These are phyloP conservation scores for Puccinia polysora DNA, from an alignment of 1,284 basidiomycete genomes.

Conservation along the genomic window DNA sequence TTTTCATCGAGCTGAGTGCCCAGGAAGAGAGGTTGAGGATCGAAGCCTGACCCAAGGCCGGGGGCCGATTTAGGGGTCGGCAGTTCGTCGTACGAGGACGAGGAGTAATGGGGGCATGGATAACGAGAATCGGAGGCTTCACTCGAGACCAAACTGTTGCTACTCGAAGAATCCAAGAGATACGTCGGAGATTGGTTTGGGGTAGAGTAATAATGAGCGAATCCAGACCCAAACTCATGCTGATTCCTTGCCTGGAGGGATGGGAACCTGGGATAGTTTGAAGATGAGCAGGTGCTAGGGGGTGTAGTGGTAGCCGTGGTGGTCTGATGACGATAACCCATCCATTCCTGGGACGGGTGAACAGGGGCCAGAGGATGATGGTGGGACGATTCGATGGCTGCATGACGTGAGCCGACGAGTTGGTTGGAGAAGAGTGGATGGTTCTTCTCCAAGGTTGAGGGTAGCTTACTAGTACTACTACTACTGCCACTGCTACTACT, in stretches of 20 bases:
- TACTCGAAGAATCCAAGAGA: constrained; percentile 18
- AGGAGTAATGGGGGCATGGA: neutral
- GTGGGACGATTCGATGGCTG: no score
- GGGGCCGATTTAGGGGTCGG: constrained; percentile 14
- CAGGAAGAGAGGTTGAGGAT: neutral
- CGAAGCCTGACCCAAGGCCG: neutral
- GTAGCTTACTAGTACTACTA: no score
- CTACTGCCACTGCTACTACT: no score
- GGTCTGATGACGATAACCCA: constrained; percentile 13
- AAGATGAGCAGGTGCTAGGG: constrained; percentile 4
- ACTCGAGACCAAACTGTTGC: constrained; percentile 2
- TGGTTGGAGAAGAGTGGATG: no score
- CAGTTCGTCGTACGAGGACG: constrained; percentile 1
- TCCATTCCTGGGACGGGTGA: constrained; percentile 13
- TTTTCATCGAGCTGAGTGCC: neutral
- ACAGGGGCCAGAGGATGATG: no score
- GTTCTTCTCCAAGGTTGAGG: no score
- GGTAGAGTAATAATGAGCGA: constrained; percentile 23
- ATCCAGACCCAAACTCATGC: neutral
- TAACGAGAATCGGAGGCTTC: constrained; percentile 12
- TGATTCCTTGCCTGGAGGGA: constrained; percentile 13
- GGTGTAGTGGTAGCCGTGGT: constrained; percentile 21
- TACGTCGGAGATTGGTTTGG: constrained; percentile 36
- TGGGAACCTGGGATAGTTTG: constrained; percentile 2
- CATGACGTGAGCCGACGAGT: no score